Percentiles rank a stretch among this genome's conserved stretches.
Conservation (phyloP, 768 basidiomycete species). For the Kwoniella sp. region DNA sequence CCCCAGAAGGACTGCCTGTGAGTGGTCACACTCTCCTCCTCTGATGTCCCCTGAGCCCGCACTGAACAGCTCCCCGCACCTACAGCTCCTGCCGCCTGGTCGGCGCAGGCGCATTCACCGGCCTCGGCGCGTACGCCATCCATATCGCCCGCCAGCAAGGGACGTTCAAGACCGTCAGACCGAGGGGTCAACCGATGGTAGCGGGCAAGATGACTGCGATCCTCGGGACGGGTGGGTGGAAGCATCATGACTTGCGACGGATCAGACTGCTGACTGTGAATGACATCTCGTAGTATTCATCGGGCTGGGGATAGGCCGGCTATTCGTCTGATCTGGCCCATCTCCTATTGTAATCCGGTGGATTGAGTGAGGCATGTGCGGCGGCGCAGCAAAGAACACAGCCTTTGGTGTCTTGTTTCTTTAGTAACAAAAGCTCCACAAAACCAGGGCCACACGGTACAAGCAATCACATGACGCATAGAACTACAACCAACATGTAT, state of each 20-base stretch:
- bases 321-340: constrained; percentile 5
- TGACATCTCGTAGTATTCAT: constrained; percentile 12
- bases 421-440: no score
- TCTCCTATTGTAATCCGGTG: not conserved
- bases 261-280: not conserved
- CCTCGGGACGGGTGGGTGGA: constrained; percentile 33
- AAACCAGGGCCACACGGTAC: no score
- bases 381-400: no score
- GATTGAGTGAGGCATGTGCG: not conserved
- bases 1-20: constrained; percentile 12
- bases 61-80: not conserved
- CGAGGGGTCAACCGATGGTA: constrained; percentile 20
- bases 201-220: constrained; percentile 29
- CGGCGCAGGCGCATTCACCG: constrained; percentile 36
- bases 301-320: constrained; percentile 10
- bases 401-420: no score
- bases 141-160: constrained; percentile 31
- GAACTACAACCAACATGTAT: no score
- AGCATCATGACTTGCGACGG: not conserved
- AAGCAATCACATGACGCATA: no score
- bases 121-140: constrained; percentile 40
- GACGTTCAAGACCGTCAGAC: constrained; percentile 26
- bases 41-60: not conserved
- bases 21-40: not conserved
- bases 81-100: constrained; percentile 35